Evolutionary conservation across 2,329 filamentous ascomycete genomes (phyloP), one percentile per base, ranked within the genome.

Genomic region (Albifimbria verrucaria): DNA sequence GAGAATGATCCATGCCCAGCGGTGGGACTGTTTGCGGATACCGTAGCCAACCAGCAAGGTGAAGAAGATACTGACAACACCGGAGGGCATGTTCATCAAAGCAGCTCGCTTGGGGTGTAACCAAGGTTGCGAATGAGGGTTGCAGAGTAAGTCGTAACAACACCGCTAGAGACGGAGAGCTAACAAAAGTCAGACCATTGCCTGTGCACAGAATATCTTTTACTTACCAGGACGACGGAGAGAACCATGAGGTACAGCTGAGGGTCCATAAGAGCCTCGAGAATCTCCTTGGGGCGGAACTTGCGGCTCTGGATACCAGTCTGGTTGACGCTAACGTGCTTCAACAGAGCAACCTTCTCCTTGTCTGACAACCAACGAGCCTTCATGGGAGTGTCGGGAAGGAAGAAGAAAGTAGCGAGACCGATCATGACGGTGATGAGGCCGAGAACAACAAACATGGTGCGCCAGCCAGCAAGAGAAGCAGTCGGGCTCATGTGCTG

Each of bases 361-460:
- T 73, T 72, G 10, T 75, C 73, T 1, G 74, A 72, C 12, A 83
- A 64, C 54, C 68, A 71, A 10, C 66, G 67, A 3, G 78, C 68
- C 32, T 80, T 76, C 61, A 78, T 79, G 1, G 69, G 80, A 60
- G 55, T 81, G 41, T 72, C 68, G 3, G 71, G 71, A 1, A 74
- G 61, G 39, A 71, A 65, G 22, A 67, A 36, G 26, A 71, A 59
- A 7, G 66, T 66, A 48, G 57, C 61, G 9, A 71, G 44, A 1
- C 69, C 71, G 6, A 72, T 62, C 7, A 61, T 17, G 3, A 72
- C 64, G 2, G 71, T 74, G 22, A 71, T 71, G 4, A 75, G 72
- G 9, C 87, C 87, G 60, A 90, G 84, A 12, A 86, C 79, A 46
- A 89, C 82, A 66, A 90, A 90, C 22, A 89, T 77, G 80, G 81